Base-by-base conservation (phyloP, 2,329 filamentous ascomycete genomes). In the Ophiostoma ulmi region DNA sequence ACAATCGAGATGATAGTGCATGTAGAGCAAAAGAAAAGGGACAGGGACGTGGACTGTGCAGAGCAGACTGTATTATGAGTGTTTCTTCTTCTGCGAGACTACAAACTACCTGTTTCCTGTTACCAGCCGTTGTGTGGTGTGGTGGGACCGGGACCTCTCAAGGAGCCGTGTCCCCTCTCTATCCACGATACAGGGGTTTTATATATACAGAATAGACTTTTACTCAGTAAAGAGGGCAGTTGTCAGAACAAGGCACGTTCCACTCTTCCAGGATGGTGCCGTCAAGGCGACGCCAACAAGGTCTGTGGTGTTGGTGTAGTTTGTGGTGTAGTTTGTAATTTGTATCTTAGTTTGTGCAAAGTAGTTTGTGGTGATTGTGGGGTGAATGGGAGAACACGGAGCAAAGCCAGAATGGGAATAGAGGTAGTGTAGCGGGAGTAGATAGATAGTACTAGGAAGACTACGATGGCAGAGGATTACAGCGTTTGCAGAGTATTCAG, bases 161-260 rank as follows among this genome's bases (percentile, higher is more conserved):
- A 69, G 70, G 31, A 68, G 68, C 68, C 68, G 64, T 65, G 63
- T 38, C 64, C 68, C 68, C 52, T 63, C 31, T 36, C 69, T 63
- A 17, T 41, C 31, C 10, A 39, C 44, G 67, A 14, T 63, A 20
- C 39, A 22, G 68, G 68, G 38, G 68, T 38, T 55, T 48, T 48
- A 8, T 48, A 20, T 48, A 14, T 58, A 13, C 5, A 14, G 44
- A 48, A n/a, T 7, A 44, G n/a, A 58, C 10, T 26, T 10, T 26
- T 58, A 48, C 20, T 14, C 20, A 20, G 38, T 20, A 48, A 10
- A 48, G 6, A 20, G 20, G 26, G 52, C 22, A 58, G 52, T 58
- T 58, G 17, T 58, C 22, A 58, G 52, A 58, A 31, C 52, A 58
- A 26, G n/a, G 52, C 52, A 26, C 52, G n/a, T 58, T 58, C 31